Base-by-base conservation (phyloP, 2,329 filamentous ascomycete genomes). In the Fusarium falciforme region DNA sequence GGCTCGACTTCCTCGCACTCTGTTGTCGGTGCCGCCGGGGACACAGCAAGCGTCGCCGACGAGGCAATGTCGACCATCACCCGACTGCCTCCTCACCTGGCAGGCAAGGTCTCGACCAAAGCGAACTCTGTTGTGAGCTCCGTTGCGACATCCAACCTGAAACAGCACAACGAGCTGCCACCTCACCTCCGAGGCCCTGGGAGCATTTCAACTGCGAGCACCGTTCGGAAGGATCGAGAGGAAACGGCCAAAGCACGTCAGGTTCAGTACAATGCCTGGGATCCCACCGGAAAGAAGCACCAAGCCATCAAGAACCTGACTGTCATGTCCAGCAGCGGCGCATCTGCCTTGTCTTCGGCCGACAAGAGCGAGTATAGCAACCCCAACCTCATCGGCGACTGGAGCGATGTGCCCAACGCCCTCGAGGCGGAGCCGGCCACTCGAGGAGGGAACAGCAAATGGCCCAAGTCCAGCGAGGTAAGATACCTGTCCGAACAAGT, bases 231-330 rank as follows among this genome's bases (percentile, higher is more conserved):
- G 29, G 65, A 63, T 2, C 61, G 67, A 29, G 63, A 68, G 11
- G 64, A 68, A 10, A 36, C 8, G 6, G 61, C 40, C 11, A 59
- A 52, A 7, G 44, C 62, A 1, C 70, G 60, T 0, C 55, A 68
- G 14, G 65, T 77, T 1, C 33, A 49, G 0, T 83, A 71, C 72
- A 83, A 82, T 31, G 80, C 79, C 3, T 84, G 81, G 81, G 80
- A 81, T 11, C 20, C 75, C 1, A 63, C 42, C 6, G 82, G 82
- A 1, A 68, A 65, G 1, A 73, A 64, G 6, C 67, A 81, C 31
- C 55, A 58, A 4, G 64, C 27, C 1, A 29, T 67, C 42, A 82
- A 82, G 64, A 63, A 72, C 0, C 69, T 73, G 3, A 80, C 81
- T 0, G 54, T 70, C 4, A 52, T 58, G 22, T 80, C 79, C 2